Conservation (phyloP, 768 basidiomycete species). For the Pseudohyphozyma bogoriensis region DNA sequence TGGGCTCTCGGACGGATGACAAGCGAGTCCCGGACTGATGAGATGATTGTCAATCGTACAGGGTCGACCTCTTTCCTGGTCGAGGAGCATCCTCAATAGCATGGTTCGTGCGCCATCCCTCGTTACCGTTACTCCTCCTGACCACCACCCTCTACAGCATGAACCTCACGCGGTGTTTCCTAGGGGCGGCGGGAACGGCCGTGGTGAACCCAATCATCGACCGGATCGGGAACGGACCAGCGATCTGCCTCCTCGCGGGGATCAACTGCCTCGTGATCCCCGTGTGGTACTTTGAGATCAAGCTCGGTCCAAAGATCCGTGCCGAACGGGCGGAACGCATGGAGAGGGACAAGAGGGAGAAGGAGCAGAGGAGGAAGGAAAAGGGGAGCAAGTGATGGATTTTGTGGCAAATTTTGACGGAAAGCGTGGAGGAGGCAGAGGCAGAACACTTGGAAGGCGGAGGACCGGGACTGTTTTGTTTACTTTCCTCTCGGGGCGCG, state of each 20-base stretch:
- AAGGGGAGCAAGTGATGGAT: background rate
- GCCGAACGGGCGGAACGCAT: background rate
- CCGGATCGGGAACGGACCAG: constrained; percentile 10
- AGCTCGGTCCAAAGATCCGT: constrained; percentile 14
- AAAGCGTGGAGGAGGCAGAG: too few species aligned
- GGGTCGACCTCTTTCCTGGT: constrained; percentile 38
- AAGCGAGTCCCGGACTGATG: too few species aligned
- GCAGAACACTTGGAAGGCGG: too few species aligned
- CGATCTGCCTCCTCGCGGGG: background rate
- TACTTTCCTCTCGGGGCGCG: too few species aligned
- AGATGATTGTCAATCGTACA: too few species aligned
- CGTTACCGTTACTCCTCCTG: constrained; percentile 37
- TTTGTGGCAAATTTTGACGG: too few species aligned
- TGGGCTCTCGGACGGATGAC: too few species aligned
- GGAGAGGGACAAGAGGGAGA: background rate
- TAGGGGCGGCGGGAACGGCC: constrained; percentile 16
- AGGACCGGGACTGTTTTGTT: too few species aligned
- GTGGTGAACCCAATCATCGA: constrained; percentile 22
- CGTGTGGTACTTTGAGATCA: constrained; percentile 16
- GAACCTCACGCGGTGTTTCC: constrained; percentile 29
- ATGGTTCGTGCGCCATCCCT: too few species aligned
- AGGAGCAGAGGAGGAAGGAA: background rate
- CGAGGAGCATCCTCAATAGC: constrained; percentile 37
- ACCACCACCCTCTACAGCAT: constrained; percentile 35
- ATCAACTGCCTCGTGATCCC: constrained; percentile 14